Base-by-base conservation (phyloP, 768 basidiomycete species). In the Boletus speciosus region DNA sequence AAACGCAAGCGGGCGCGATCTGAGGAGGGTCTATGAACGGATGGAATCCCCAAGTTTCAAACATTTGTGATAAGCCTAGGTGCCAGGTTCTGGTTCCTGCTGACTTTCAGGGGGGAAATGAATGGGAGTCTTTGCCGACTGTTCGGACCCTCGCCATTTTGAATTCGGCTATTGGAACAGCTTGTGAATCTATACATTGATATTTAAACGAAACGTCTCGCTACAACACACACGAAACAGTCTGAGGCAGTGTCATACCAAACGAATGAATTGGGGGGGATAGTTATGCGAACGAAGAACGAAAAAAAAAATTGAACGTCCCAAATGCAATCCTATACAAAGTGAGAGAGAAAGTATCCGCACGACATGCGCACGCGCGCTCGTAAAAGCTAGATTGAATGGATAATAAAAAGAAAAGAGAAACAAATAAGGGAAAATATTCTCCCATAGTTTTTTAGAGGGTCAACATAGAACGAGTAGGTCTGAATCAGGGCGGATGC, bases 1-100 rank as follows among this genome's bases (percentile, higher is more conserved):
- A 71, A 72, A n/a, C 65, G 60, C 42, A 65, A 75, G 57, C 64
- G 75, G 14, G 67, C 65, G 3, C 27, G 8, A 2, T 64, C 61
- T 2, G 63, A 64, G 40, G 63, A 66, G 25, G 56, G 37, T n/a
- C 47, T 4, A 21, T 61, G 45, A 41, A 37, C 16, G 35, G 35
- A 1, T 6, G 31, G 31, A 31, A 9, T 29, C 4, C 8, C 29
- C 29, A 25, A 3, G 25, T 6, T 27, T 27, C 25, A 27, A 29
- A 31, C 29, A 10, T 31, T 9, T 6, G 10, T 31, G 31, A 31
- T 31, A 10, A 10, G 10, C 9, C 31, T 10, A 31, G 31, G 31
- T 10, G 9, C 31, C 31, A 10, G 31, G 31, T 31, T 31, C 31
- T 10, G 29, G 29, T 31, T 9, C 7, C 29, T 9, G 29, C 9